A percentile compares a stretch with the other conserved stretches of the same genome.
Evolutionary conservation across 2,329 filamentous ascomycete genomes (phyloP).

Genomic region (Colletotrichum tabaci): DNA sequence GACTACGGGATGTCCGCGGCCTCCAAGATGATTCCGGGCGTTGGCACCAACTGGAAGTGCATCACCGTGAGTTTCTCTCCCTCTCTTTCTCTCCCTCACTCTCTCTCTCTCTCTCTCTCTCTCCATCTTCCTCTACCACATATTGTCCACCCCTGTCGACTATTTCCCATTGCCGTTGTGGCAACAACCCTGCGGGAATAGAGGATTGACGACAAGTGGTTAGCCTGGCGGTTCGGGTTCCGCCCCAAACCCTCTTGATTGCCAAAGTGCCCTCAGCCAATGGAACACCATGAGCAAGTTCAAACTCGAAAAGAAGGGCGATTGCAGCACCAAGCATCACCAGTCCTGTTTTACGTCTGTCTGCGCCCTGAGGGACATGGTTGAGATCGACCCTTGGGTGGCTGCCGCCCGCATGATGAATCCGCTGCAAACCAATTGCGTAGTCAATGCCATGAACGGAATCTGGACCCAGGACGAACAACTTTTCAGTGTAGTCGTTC

Average conservation of each 20-base stretch:
- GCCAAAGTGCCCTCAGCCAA: constrained; percentile 10
- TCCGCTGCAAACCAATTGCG: constrained; percentile 26
- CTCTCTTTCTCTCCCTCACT: no score
- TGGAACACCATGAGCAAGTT: constrained; percentile 1
- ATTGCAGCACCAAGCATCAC: neutral
- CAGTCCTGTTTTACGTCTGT: constrained; percentile 22
- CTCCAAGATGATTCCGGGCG: constrained; percentile 16
- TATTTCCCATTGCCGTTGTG: no score
- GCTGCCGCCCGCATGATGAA: constrained; percentile 36
- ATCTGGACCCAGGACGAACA: constrained; percentile 19
- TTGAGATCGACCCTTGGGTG: constrained; percentile 10
- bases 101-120: neutral
- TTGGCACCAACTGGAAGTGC: constrained; percentile 25
- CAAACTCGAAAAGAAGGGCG: neutral
- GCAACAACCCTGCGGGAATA: neutral
- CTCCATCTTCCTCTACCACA: neutral
- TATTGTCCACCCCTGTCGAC: no score
- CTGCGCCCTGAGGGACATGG: constrained; percentile 1
- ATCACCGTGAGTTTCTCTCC: neutral
- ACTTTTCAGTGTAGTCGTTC: neutral
- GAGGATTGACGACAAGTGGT: neutral
- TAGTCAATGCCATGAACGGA: constrained; percentile 29
- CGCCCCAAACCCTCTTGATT: constrained; percentile 20
- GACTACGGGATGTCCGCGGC: neutral
- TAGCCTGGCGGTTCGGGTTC: neutral